A percentile compares a stretch with the other conserved stretches of the same genome.
These are phyloP conservation scores for Trichophyton verrucosum DNA, from an alignment of 2,329 filamentous ascomycete genomes.

Conservation along the genomic window DNA sequence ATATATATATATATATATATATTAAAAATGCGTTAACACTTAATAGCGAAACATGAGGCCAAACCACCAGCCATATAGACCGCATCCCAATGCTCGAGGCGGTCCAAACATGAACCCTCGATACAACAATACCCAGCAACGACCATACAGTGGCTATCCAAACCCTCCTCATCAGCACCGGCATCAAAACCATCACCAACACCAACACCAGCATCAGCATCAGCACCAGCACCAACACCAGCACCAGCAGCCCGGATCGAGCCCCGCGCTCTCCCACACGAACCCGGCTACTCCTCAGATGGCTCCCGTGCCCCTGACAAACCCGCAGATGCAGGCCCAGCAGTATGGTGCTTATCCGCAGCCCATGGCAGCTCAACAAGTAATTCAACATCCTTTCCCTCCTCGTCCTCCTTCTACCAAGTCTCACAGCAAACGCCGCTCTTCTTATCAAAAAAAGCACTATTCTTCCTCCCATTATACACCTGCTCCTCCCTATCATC, in stretches of 20 bases:
- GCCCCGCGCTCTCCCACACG: conserved; percentile 53
- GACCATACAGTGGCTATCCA: background rate
- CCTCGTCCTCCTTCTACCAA: background rate
- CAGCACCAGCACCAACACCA: conserved; percentile 13
- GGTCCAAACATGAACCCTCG: too few species aligned
- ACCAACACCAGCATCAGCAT: conserved; percentile 37
- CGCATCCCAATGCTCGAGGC: conserved; percentile 15
- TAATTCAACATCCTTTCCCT: conserved; percentile 33
- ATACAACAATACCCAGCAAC: too few species aligned
- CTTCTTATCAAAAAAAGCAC: conserved; percentile 24
- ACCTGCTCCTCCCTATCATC: conserved; percentile 14
- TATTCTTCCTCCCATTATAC: conserved; percentile 6
- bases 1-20: too few species aligned
- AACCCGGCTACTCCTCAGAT: conserved; percentile 59
- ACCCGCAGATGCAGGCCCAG: conserved; percentile 50
- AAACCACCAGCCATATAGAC: conserved; percentile 61
- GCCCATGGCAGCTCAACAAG: conserved; percentile 48
- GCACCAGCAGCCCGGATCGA: conserved; percentile 43
- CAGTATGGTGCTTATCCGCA: conserved; percentile 47
- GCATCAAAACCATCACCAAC: background rate
- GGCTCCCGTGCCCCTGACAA: conserved; percentile 56
- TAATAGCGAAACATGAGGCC: conserved; percentile 22
- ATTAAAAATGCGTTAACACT: too few species aligned
- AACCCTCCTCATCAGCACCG: conserved; percentile 25
- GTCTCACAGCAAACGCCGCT: conserved; percentile 15